phyloP scores from a whole-genome alignment of 2,329 filamentous ascomycete genomes.

The Apiospora saccharicola region DNA sequence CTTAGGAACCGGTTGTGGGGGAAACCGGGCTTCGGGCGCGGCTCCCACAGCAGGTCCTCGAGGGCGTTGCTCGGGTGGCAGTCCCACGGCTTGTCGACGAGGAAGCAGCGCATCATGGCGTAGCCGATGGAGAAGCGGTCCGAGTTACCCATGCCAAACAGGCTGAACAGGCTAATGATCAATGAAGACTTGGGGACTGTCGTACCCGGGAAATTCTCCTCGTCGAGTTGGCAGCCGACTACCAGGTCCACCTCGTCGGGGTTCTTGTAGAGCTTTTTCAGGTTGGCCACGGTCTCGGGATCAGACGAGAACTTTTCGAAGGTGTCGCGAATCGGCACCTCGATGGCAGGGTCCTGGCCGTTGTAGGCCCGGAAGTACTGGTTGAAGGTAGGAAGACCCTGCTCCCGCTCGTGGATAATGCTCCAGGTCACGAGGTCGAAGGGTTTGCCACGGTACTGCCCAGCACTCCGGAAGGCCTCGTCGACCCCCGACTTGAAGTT shows the following conservation, averaged over 20 bases:
- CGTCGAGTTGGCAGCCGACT: neutral
- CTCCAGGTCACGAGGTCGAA: constrained; percentile 9
- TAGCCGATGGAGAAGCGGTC: neutral
- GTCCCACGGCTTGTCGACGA: neutral
- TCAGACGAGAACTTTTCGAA: neutral
- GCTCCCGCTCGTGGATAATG: constrained; percentile 4
- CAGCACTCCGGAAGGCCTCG: neutral
- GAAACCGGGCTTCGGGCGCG: neutral
- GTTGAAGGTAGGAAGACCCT: neutral
- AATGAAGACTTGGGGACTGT: neutral
- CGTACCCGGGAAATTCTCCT: neutral
- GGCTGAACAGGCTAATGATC: neutral
- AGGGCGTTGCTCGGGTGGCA: constrained; percentile 11
- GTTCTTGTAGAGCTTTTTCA: neutral
- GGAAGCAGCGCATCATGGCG: constrained; percentile 5
- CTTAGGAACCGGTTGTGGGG: neutral
- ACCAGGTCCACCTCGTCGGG: neutral
- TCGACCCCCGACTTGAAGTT: constrained; percentile 1
- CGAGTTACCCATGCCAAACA: constrained; percentile 3
- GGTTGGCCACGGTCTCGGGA: neutral
- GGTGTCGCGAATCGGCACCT: constrained; percentile 11
- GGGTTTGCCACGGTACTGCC: neutral
- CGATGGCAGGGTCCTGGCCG: neutral
- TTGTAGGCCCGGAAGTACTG: constrained; percentile 12
- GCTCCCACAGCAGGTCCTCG: constrained; percentile 1